Evolutionary conservation across 345 rosid genomes (phyloP).

Genomic region (Heritiera littoralis): DNA sequence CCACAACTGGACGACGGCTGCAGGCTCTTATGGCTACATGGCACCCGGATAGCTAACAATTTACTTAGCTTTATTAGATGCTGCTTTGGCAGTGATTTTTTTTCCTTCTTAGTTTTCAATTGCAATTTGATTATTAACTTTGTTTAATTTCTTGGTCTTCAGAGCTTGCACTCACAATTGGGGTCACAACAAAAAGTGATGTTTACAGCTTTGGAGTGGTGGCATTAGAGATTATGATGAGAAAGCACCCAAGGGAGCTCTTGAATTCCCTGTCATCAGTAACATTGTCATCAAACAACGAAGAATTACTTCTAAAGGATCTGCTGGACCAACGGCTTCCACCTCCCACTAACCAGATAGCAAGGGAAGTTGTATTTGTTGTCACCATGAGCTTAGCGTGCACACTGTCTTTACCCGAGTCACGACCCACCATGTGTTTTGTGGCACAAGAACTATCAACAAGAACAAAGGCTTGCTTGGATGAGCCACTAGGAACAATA

Average conservation of each 20-base stretch:
- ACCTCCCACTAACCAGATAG: conserved; percentile 43
- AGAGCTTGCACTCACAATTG: conserved; percentile 52
- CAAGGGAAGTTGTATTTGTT: conserved; percentile 45
- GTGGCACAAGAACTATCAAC: conserved; percentile 61
- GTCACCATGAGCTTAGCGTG: conserved; percentile 52
- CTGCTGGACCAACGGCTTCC: conserved; percentile 51
- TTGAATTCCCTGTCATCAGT: conserved; percentile 34
- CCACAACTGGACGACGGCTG: too few relatives aligned
- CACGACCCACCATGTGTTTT: conserved; percentile 57
- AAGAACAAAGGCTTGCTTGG: conserved; percentile 34
- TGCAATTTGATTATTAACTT: background rate
- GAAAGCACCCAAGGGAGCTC: conserved; percentile 68
- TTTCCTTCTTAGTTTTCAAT: background rate
- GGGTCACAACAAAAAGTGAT: conserved; percentile 54
- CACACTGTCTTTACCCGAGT: conserved; percentile 35
- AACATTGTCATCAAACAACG: background rate
- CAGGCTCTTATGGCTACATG: too few relatives aligned
- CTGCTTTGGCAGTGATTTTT: too few relatives aligned
- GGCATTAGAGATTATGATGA: conserved; percentile 67
- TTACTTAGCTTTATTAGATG: too few relatives aligned
- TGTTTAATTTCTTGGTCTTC: conserved; percentile 4
- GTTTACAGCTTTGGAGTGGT: conserved; percentile 76
- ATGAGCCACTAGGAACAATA: conserved; percentile 36
- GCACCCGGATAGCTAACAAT: too few relatives aligned
- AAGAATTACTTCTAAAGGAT: conserved; percentile 40